These are phyloP conservation scores for Micractinium conductrix DNA, from an alignment of 139 green algal species.

Conservation along the genomic window DNA sequence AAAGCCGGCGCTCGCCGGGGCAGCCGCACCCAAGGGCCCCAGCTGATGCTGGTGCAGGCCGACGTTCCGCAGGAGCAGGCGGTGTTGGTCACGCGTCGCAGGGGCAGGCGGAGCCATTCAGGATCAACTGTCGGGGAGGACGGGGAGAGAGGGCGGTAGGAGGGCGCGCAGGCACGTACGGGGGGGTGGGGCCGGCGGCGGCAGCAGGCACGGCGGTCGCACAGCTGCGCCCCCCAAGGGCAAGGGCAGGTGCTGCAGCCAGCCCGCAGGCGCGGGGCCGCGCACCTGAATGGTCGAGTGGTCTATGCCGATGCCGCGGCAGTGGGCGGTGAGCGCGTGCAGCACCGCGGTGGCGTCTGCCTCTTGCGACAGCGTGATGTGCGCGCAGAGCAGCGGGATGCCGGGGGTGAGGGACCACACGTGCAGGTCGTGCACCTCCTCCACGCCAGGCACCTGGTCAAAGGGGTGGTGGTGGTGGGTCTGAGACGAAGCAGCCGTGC, in stretches of 20 bases:
- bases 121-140: constrained; percentile 66
- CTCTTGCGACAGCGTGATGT: constrained; percentile 60
- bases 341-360: constrained; percentile 40
- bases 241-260: no score
- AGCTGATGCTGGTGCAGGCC: no score
- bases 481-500: no score
- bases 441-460: constrained; percentile 72
- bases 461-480: not conserved
- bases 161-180: no score
- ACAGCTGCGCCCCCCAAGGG: no score
- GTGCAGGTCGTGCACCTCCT: constrained; percentile 91
- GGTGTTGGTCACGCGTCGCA: not conserved
- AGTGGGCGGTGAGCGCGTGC: constrained; percentile 5
- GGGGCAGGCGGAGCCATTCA: constrained; percentile 1
- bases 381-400: constrained; percentile 77
- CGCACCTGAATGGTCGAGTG: constrained; percentile 87
- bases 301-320: constrained; percentile 61
- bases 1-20: no score
- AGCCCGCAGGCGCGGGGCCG: no score
- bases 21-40: no score
- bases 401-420: constrained; percentile 87
- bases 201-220: no score
- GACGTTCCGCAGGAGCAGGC: no score
- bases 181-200: no score
- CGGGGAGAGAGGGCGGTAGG: no score